Evolutionary conservation across 257 asterid genomes (phyloP).

Genomic region (Thymus quinquecostatus): DNA sequence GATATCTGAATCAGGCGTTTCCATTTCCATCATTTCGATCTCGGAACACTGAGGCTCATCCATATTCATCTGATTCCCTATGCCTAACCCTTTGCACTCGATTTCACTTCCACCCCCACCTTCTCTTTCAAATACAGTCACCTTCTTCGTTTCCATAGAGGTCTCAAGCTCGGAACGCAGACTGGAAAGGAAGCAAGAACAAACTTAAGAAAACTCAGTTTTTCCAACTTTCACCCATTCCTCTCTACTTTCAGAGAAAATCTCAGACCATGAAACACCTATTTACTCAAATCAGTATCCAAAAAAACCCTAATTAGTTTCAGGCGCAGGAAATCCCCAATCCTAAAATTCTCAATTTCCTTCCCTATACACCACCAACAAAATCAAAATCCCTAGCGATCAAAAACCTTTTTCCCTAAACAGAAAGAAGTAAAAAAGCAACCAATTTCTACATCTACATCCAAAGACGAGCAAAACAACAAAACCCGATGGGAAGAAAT

Average conservation of each 20-base stretch:
- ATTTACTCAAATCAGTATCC: slow-evolving; percentile 15
- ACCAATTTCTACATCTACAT: slow-evolving; percentile 2
- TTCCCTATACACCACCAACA: slow-evolving; percentile 19
- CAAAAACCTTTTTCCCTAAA: slow-evolving; percentile 28
- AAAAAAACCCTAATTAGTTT: slow-evolving; percentile 23
- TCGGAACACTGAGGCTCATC: slow-evolving; percentile 52
- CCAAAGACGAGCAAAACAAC: slow-evolving; percentile 12
- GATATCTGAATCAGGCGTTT: slow-evolving; percentile 45
- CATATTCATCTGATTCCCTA: slow-evolving; percentile 33
- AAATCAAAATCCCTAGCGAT: slow-evolving; percentile 25
- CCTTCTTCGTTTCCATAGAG: slow-evolving; percentile 42
- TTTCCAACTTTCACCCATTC: slow-evolving; percentile 46
- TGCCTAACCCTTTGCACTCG: slow-evolving; percentile 36
- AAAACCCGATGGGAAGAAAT: slow-evolving; percentile 2
- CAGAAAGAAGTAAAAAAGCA: background rate
- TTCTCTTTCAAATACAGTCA: slow-evolving; percentile 34
- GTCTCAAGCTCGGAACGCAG: slow-evolving; percentile 20
- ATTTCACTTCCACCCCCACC: slow-evolving; percentile 37
- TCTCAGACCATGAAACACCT: slow-evolving; percentile 30
- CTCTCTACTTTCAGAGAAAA: slow-evolving; percentile 24
- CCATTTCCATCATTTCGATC: slow-evolving; percentile 74
- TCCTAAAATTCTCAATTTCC: slow-evolving; percentile 23
- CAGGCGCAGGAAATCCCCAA: slow-evolving; percentile 23
- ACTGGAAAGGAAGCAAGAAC: slow-evolving; percentile 16
- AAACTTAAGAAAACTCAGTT: slow-evolving; percentile 21